These are phyloP conservation scores for Magnusiomyces sp. DNA, from an alignment of 1,139 yeast species.

Conservation along the genomic window DNA sequence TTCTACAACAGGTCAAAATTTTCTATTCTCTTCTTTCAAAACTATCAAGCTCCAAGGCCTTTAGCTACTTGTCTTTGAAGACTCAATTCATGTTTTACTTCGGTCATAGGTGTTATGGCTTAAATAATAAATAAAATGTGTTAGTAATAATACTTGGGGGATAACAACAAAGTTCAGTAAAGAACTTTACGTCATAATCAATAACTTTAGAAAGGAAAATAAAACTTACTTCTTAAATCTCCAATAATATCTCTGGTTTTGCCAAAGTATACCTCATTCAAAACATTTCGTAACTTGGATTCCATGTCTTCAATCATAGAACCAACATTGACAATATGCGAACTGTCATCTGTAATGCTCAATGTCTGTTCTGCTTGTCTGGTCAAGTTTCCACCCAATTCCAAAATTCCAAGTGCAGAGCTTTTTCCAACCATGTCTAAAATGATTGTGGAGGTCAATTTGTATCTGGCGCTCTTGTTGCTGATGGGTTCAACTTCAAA, in stretches of 20 bases:
- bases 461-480: conserved; percentile 48
- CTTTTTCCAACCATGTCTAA: conserved; percentile 47
- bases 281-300: conserved; percentile 72
- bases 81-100: conserved; percentile 25
- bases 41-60: conserved; percentile 20
- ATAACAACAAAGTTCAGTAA: too few species aligned
- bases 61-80: conserved; percentile 27
- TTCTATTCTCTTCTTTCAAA: background rate
- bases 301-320: conserved; percentile 82
- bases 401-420: conserved; percentile 35
- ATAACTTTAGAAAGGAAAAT: background rate
- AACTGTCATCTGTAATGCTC: conserved; percentile 35
- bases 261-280: conserved; percentile 92
- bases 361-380: conserved; percentile 52
- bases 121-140: background rate
- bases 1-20: too few species aligned
- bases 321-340: conserved; percentile 82
- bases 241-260: conserved; percentile 80
- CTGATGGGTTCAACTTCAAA: conserved; percentile 59
- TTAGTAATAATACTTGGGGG: background rate
- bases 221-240: conserved; percentile 48
- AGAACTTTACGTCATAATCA: background rate
- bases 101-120: conserved; percentile 25
- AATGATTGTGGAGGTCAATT: conserved; percentile 81
- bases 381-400: conserved; percentile 75